Evolutionary conservation across 345 rosid species (phyloP).

Genomic region (Syzygium oleosum): DNA sequence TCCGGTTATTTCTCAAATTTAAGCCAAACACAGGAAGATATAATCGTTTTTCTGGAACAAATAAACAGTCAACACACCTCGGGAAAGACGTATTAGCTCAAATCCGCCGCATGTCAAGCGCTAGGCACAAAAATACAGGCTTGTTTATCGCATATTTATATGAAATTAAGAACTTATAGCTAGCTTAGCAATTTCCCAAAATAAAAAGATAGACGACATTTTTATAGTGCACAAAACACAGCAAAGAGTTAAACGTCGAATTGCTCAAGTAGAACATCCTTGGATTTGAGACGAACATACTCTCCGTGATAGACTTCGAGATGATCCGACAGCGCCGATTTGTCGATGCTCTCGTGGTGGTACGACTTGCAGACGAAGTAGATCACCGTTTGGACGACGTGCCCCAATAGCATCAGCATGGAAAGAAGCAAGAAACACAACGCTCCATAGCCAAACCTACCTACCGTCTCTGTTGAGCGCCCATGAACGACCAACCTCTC

Average conservation of each 20-base stretch:
- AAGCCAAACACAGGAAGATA: too few relatives aligned
- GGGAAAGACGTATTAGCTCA: neutral
- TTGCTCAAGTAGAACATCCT: constrained; percentile 40
- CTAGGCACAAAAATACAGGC: neutral
- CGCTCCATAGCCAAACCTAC: constrained; percentile 21
- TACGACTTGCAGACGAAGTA: constrained; percentile 59
- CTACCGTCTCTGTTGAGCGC: neutral
- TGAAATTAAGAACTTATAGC: neutral
- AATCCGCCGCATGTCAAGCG: neutral
- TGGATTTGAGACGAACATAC: constrained; percentile 38
- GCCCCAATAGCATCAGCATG: constrained; percentile 22
- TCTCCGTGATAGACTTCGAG: constrained; percentile 46
- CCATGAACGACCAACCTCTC: constrained; percentile 12
- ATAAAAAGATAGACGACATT: neutral
- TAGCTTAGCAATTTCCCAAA: neutral
- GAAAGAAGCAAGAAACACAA: constrained; percentile 21
- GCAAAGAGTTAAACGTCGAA: neutral
- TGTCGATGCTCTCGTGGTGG: constrained; percentile 35
- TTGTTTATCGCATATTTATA: neutral
- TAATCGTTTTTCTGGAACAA: too few relatives aligned
- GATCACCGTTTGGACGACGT: constrained; percentile 34
- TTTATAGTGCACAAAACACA: neutral
- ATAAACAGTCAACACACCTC: neutral
- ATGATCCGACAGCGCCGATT: constrained; percentile 43
- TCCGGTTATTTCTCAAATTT: too few relatives aligned